Evolutionary conservation across 768 basidiomycete genomes (phyloP), one percentile per base, ranked within the genome.

Genomic region (Xanthoconium stramineum): DNA sequence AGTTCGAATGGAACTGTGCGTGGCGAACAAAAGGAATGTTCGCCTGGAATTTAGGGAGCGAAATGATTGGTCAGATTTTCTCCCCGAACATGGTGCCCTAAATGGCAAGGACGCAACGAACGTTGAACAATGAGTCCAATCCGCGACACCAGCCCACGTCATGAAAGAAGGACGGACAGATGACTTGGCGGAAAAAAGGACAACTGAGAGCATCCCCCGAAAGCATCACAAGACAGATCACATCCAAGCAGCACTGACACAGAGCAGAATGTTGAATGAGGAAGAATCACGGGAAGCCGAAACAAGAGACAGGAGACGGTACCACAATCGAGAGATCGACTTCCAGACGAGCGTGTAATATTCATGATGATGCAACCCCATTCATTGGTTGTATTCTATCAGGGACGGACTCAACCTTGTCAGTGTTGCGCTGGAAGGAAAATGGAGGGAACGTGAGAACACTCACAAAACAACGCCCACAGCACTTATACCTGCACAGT

Each of bases 371-470:
- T 48, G 50, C 44, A 52, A 61, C 5, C 32, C 37, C 43, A 53
- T 54, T 49, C 58, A 53, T 53, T 49, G 38, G 61, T 43, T 35
- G 56, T 53, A 54, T 49, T 55, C 39, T 29, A 63, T 66, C 53
- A 58, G 20, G 36, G 43, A 44, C 17, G 24, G 24, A 24, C 52
- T 50, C 29, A 45, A 56, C 46, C 45, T 44, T 53, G 60, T 50
- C 47, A 57, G 40, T 49, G 47, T 47, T 39, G 55, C n/a, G 33
- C 28, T 44, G 53, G 61, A 44, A 58, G 53, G 29, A 53, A 58
- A 44, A 62, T 42, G 39, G 35, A 54, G 30, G 42, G 55, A 19
- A 56, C 60, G 65, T 66, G 65, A 59, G 65, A 65, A 61, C 57
- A 33, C 52, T 6, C 7, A 5, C 44, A 19, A 39, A 39, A 12